A percentile compares a stretch with the other conserved stretches of the same genome.
Evolutionary conservation across 352 stramenopile species (phyloP).

Genomic region (Phytophthora palmivora): DNA sequence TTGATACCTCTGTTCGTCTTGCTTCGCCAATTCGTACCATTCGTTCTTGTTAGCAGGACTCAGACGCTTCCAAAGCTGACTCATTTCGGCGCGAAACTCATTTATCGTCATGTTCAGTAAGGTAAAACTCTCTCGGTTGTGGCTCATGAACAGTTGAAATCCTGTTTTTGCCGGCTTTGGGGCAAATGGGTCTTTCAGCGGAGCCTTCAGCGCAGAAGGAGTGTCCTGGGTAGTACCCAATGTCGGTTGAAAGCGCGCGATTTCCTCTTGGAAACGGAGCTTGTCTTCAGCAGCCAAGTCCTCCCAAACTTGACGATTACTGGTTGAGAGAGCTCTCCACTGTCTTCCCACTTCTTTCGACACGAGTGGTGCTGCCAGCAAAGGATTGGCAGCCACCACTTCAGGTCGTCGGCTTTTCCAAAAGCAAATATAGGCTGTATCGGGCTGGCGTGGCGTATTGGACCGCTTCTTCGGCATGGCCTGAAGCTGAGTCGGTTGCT

Average conservation of each 20-base stretch:
- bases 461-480: constrained; percentile 46
- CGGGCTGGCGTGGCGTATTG: constrained; percentile 55
- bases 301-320: constrained; percentile 55
- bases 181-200: constrained; percentile 47
- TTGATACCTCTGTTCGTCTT: constrained; percentile 56
- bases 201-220: background rate
- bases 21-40: constrained; percentile 57
- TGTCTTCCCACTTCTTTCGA: constrained; percentile 58
- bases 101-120: constrained; percentile 63
- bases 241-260: constrained; percentile 42
- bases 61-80: constrained; percentile 57
- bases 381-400: constrained; percentile 50
- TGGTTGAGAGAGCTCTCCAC: constrained; percentile 51
- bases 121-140: constrained; percentile 62
- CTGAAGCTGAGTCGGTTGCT: constrained; percentile 22
- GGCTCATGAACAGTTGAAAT: constrained; percentile 70
- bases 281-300: constrained; percentile 58
- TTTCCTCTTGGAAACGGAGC: constrained; percentile 59
- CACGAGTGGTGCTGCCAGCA: constrained; percentile 46
- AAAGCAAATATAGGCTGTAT: constrained; percentile 76
- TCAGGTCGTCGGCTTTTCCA: constrained; percentile 55
- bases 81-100: constrained; percentile 65
- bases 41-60: constrained; percentile 46
- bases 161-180: constrained; percentile 53
- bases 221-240: constrained; percentile 10